phyloP scores from a whole-genome alignment of 192 early-diverging fungal species.

The Hyaloraphidium curvatum region DNA sequence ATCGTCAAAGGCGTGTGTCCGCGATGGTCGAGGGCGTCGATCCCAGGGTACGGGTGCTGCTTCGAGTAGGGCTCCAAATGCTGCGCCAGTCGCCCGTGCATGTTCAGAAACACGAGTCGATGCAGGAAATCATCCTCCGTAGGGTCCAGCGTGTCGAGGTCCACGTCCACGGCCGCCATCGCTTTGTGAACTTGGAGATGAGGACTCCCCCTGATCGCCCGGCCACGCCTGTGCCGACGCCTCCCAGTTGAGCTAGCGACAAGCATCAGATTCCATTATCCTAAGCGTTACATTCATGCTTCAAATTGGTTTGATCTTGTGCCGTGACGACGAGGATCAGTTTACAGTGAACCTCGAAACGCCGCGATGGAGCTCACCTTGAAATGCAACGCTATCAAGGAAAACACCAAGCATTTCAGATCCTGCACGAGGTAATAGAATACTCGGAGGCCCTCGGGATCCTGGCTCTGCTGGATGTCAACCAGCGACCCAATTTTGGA shows the following conservation, averaged over 20 bases:
- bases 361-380: slow-evolving; percentile 44
- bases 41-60: not conserved
- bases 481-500: slow-evolving; percentile 79
- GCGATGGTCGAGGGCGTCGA: not conserved
- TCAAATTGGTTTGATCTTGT: too few relatives aligned
- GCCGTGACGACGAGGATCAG: too few relatives aligned
- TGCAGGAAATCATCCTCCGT: not conserved
- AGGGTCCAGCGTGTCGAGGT: too few relatives aligned
- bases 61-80: not conserved
- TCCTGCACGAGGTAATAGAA: slow-evolving; percentile 98
- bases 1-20: not conserved
- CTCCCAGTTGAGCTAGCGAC: too few relatives aligned
- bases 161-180: too few relatives aligned
- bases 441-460: slow-evolving; percentile 81
- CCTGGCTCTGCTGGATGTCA: slow-evolving; percentile 71
- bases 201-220: too few relatives aligned
- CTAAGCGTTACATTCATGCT: too few relatives aligned
- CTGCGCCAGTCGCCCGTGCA: not conserved
- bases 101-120: not conserved
- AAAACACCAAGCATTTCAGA: slow-evolving; percentile 88
- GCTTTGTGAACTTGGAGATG: too few relatives aligned
- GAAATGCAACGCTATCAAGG: slow-evolving; percentile 85
- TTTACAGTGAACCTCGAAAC: too few relatives aligned
- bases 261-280: too few relatives aligned
- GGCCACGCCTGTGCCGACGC: too few relatives aligned